A percentile compares a stretch with the other conserved stretches of the same genome.
These are phyloP conservation scores for Arthroderma sp. DNA, from an alignment of 2,329 filamentous ascomycete genomes.

Conservation along the genomic window DNA sequence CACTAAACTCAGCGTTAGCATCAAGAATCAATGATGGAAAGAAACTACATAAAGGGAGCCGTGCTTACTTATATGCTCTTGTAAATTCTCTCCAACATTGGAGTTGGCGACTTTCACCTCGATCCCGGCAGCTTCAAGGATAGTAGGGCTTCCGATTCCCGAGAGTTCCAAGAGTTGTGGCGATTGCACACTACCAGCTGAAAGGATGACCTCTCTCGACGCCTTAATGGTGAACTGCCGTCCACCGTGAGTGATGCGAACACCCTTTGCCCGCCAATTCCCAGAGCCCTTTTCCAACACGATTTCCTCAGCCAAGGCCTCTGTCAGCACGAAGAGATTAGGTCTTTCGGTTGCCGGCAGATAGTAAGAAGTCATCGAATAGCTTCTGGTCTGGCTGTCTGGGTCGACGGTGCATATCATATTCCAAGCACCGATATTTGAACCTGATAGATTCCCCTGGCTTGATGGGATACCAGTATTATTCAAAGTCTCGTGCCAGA, in stretches of 20 bases:
- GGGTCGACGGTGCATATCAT: constrained; percentile 18
- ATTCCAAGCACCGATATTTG: constrained; percentile 30
- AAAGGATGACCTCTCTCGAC: constrained; percentile 43
- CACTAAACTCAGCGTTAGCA: no score
- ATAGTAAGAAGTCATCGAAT: constrained; percentile 32
- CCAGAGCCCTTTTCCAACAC: constrained; percentile 22
- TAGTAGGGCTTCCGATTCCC: constrained; percentile 40
- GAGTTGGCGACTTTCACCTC: constrained; percentile 30
- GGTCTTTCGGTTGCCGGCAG: constrained; percentile 22
- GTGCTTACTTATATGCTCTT: constrained; percentile 29
- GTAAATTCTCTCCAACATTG: constrained; percentile 38
- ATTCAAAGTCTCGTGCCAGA: constrained; percentile 34
- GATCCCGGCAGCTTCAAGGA: constrained; percentile 33
- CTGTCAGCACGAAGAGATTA: constrained; percentile 37
- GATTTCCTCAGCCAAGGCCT: constrained; percentile 36
- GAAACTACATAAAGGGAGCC: no score
- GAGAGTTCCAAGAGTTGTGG: constrained; percentile 49
- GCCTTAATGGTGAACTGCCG: constrained; percentile 22
- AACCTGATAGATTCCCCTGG: constrained; percentile 25
- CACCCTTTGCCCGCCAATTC: constrained; percentile 27
- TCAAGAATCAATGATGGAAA: no score
- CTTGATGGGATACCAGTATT: constrained; percentile 26
- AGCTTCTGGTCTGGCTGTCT: constrained; percentile 23
- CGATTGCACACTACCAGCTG: constrained; percentile 44
- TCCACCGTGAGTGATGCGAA: constrained; percentile 27